Percentiles rank a stretch among this genome's conserved stretches.
phyloP scores from a whole-genome alignment of 192 early-diverging fungal species.

The Kickxella alabastrina region DNA sequence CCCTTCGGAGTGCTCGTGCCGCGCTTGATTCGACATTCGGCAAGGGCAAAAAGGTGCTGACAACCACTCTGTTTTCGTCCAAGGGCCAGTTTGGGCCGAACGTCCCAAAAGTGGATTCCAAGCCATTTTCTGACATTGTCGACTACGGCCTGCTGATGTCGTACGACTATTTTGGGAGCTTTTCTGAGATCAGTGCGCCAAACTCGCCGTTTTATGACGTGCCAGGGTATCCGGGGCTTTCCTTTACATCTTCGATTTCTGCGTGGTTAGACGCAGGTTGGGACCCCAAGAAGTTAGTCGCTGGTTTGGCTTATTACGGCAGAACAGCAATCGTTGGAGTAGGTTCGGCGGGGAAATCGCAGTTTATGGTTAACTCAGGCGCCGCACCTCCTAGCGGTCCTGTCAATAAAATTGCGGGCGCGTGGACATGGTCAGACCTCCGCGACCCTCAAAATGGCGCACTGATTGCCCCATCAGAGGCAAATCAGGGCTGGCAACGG shows the following conservation, averaged over 20 bases:
- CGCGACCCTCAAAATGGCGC: slow-evolving; percentile 37
- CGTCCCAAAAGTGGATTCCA: slow-evolving; percentile 52
- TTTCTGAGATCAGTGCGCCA: slow-evolving; percentile 53
- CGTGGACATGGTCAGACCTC: slow-evolving; percentile 46
- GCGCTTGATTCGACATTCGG: slow-evolving; percentile 53
- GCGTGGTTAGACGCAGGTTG: slow-evolving; percentile 58
- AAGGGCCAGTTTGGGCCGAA: slow-evolving; percentile 53
- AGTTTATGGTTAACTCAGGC: slow-evolving; percentile 36
- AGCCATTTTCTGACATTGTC: slow-evolving; percentile 58
- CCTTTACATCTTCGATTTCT: slow-evolving; percentile 51
- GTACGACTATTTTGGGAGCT: slow-evolving; percentile 62
- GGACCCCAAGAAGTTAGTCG: slow-evolving; percentile 57
- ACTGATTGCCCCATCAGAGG: slow-evolving; percentile 11
- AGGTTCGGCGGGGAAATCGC: slow-evolving; percentile 4
- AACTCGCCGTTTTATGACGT: slow-evolving; percentile 53
- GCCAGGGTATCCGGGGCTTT: slow-evolving; percentile 32
- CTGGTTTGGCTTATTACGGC: slow-evolving; percentile 66
- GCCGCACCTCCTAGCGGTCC: slow-evolving; percentile 38
- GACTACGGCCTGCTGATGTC: slow-evolving; percentile 70
- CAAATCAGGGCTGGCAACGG: slow-evolving; percentile 56
- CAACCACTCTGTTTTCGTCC: slow-evolving; percentile 57
- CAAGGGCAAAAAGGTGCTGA: slow-evolving; percentile 53
- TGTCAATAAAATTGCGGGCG: slow-evolving; percentile 39
- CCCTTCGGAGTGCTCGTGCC: slow-evolving; percentile 55
- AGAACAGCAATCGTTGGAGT: slow-evolving; percentile 29